Percentiles rank a stretch among this genome's conserved stretches.
Conservation (phyloP, 768 basidiomycete species). For the Mycena belliarum region DNA sequence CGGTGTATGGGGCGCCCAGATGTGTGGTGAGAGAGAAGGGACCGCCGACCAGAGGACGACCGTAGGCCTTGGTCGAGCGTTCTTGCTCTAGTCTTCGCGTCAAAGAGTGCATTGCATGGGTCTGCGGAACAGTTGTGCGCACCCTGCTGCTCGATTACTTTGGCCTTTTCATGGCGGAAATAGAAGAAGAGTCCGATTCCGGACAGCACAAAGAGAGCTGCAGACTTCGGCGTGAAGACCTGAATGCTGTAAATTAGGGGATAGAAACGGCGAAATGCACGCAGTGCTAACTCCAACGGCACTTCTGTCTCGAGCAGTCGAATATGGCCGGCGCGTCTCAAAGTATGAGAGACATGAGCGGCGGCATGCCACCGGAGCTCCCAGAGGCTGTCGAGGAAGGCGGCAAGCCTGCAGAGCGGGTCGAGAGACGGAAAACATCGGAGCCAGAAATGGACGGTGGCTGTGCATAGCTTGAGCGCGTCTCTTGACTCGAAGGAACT, state of each 20-base stretch:
- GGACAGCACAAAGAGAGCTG: slow-evolving; percentile 78
- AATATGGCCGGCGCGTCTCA: slow-evolving; percentile 14
- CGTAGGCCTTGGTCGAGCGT: slow-evolving; percentile 68
- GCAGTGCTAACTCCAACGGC: slow-evolving; percentile 17
- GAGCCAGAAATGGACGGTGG: neutral
- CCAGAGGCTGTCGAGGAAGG: neutral
- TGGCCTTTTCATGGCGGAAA: slow-evolving; percentile 84
- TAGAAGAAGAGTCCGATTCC: slow-evolving; percentile 85
- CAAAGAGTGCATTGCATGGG: neutral
- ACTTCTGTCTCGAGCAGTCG: neutral
- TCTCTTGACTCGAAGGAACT: slow-evolving; percentile 3
- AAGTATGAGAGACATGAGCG: slow-evolving; percentile 6
- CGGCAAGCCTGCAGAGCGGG: slow-evolving; percentile 8
- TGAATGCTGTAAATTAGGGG: slow-evolving; percentile 30
- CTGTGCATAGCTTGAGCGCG: neutral
- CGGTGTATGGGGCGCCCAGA: slow-evolving; percentile 70
- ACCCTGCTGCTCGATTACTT: slow-evolving; percentile 78
- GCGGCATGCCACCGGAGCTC: neutral
- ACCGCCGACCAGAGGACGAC: slow-evolving; percentile 88
- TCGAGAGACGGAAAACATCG: slow-evolving; percentile 13
- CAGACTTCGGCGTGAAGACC: slow-evolving; percentile 92
- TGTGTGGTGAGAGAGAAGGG: slow-evolving; percentile 79
- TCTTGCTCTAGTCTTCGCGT: slow-evolving; percentile 60
- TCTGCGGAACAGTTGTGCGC: slow-evolving; percentile 10
- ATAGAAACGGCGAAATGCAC: neutral